These are phyloP conservation scores for Cytospora leucostoma DNA, from an alignment of 2,329 filamentous ascomycete species.

Conservation along the genomic window DNA sequence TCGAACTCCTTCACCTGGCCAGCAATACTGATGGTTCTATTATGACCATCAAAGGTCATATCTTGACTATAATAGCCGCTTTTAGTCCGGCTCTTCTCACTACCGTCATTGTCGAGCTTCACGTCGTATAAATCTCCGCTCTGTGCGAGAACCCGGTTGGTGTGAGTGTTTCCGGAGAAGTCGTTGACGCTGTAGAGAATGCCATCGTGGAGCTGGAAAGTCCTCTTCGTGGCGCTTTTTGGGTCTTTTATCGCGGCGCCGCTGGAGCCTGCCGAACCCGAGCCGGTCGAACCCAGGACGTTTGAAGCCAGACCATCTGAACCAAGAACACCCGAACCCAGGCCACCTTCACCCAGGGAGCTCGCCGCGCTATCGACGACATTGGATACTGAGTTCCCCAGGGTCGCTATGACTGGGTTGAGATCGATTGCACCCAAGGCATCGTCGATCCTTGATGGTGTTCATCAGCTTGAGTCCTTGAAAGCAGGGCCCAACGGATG, in stretches of 20 bases:
- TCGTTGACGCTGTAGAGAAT: slow-evolving; percentile 61
- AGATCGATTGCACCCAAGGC: slow-evolving; percentile 60
- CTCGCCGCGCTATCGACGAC: slow-evolving; percentile 47
- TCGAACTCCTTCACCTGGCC: slow-evolving; percentile 49
- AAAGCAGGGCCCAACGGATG: neutral
- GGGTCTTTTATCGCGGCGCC: slow-evolving; percentile 18
- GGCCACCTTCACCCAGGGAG: slow-evolving; percentile 26
- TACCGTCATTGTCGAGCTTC: slow-evolving; percentile 55
- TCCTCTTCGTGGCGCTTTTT: slow-evolving; percentile 21
- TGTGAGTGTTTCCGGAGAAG: slow-evolving; percentile 57
- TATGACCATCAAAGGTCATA: slow-evolving; percentile 58
- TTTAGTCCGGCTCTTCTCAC: slow-evolving; percentile 43
- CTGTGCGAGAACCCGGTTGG: slow-evolving; percentile 58
- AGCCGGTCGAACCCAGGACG: no score
- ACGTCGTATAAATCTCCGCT: slow-evolving; percentile 57
- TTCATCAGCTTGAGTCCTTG: neutral
- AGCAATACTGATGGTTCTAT: slow-evolving; percentile 47
- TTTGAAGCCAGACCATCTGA: no score
- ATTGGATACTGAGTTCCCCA: slow-evolving; percentile 50
- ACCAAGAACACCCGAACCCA: no score
- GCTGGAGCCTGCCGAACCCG: slow-evolving; percentile 25
- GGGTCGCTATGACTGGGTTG: slow-evolving; percentile 59
- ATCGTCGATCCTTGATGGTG: slow-evolving; percentile 45
- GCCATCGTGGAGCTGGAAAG: slow-evolving; percentile 34
- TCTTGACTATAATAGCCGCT: slow-evolving; percentile 53